Base-by-base conservation (phyloP, 768 basidiomycete species). In the Kwoniella newhampshirensis region DNA sequence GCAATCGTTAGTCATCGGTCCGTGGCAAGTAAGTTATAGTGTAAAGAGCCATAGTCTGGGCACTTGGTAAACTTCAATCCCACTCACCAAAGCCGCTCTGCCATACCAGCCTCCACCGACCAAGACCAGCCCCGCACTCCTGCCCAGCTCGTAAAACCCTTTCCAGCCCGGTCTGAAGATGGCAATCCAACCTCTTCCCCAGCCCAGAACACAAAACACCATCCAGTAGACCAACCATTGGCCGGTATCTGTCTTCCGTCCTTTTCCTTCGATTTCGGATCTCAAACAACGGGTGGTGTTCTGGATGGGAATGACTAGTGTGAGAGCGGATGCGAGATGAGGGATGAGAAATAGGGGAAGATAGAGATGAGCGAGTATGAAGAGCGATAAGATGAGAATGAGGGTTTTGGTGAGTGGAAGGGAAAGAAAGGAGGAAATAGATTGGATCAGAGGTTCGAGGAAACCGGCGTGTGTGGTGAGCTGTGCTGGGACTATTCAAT, bases 361-460 rank as follows among this genome's bases (percentile, higher is more conserved):
- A 41, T 57, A 54, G 3, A 66, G 48, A 9, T 59, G 60, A 6
- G 62, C 41, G 64, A 94, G 78, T 4, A 81, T 78, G 26, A 87
- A 79, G 25, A 93, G 80, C 59, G 86, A 83, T 1, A 87, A 87
- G 40, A 94, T 82, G 57, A 85, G 83, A 36, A 82, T 82, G 73
- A 91, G 87, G 61, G 91, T 87, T 32, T 53, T 25, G 20, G 27
- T 15, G 3, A 27, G 25, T 27, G 54, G n/a, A 17, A 65, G 8
- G 0, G 51, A 53, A 18, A 64, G 40, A 25, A 56, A 8, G 9
- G 40, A 21, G 18, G 63, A 51, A 36, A 61, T 18, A 1, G 46
- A 39, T 3, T 51, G 17, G n/a, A 59, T 32, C 17, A 48, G 55
- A 12, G 49, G 20, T 13, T 46, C 37, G 25, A 66, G 51, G 47